Conservation (phyloP, 1,139 yeast species). For the Pichia sp. region DNA sequence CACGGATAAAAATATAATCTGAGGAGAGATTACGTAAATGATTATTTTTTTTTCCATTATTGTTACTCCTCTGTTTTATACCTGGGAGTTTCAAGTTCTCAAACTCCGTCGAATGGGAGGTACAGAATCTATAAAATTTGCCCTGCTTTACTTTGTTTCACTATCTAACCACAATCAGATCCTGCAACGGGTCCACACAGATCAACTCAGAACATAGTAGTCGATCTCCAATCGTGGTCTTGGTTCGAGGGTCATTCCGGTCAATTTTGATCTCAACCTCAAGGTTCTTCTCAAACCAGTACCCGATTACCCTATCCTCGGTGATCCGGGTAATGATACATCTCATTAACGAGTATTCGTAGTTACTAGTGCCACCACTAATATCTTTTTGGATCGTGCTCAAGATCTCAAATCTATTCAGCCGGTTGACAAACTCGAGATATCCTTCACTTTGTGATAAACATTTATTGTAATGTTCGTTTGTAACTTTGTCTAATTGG, state of each 20-base stretch:
- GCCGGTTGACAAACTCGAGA: slow-evolving; percentile 13
- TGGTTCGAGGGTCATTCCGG: slow-evolving; percentile 12
- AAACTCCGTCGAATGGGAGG: too few relatives aligned
- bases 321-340: slow-evolving; percentile 15
- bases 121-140: slow-evolving; percentile 1
- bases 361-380: slow-evolving; percentile 18
- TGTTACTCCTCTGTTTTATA: too few relatives aligned
- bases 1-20: too few relatives aligned
- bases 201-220: slow-evolving; percentile 41
- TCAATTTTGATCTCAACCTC: slow-evolving; percentile 39
- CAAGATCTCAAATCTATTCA: slow-evolving; percentile 14
- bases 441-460: slow-evolving; percentile 18
- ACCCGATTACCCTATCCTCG: slow-evolving; percentile 32
- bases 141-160: too few relatives aligned
- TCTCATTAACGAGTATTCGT: slow-evolving; percentile 10
- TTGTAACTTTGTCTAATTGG: slow-evolving; percentile 14
- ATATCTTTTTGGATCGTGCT: slow-evolving; percentile 4
- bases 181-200: slow-evolving; percentile 37
- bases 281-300: slow-evolving; percentile 45
- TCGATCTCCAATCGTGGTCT: slow-evolving; percentile 38
- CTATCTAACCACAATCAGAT: slow-evolving; percentile 36
- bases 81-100: too few relatives aligned
- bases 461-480: slow-evolving; percentile 14
- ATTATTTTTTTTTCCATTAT: too few relatives aligned
- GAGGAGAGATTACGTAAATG: too few relatives aligned